Base-by-base conservation (phyloP, 352 stramenopile species). In the Achlya hypogyna region DNA sequence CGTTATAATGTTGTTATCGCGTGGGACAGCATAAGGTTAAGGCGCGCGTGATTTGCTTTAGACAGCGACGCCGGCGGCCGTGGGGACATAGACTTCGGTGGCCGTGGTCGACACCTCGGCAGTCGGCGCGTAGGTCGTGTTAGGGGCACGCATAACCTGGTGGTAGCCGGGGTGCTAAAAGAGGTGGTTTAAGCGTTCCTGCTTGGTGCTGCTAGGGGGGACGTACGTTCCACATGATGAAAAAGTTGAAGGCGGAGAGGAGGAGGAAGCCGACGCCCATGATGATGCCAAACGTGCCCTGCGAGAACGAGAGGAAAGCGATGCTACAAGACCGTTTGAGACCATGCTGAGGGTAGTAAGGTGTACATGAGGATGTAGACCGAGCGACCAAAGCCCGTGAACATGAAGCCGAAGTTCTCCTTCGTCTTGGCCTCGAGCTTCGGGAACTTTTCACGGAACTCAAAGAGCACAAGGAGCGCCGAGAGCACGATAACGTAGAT, bases 331-430 rank as follows among this genome's bases (percentile, higher is more conserved):
- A 69, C n/a, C 38, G 22, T 40, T 5, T 63, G 53, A 53, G n/a
- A 32, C 43, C 5, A 5, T 5, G 14, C 2, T 32, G 2, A 32
- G 22, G 31, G 1, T 0, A 84, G 79, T n/a, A n/a, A n/a, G n/a
- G n/a, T n/a, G 65, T 74, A 91, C 83, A 79, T 84, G 42, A 93
- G 74, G 54, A 93, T 91, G 76, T 89, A 93, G 18, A 75, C 78
- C 29, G 84, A 84, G 67, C 89, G 89, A 74, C 84, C 84, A n/a
- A 77, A 81, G 29, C 82, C 84, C 18, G 78, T 91, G 74, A 93
- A 93, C 84, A 93, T 93, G 69, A 93, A 93, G 45, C 81, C 84
- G 71, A 93, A 93, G 78, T 93, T 93, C 47, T 81, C 60, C 78
- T 93, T 93, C 28, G 91, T 79, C 53, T 88, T 86, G 64, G 89